phyloP scores from a whole-genome alignment of 108 stramenopile species.

The Poteriospumella lacustris region DNA sequence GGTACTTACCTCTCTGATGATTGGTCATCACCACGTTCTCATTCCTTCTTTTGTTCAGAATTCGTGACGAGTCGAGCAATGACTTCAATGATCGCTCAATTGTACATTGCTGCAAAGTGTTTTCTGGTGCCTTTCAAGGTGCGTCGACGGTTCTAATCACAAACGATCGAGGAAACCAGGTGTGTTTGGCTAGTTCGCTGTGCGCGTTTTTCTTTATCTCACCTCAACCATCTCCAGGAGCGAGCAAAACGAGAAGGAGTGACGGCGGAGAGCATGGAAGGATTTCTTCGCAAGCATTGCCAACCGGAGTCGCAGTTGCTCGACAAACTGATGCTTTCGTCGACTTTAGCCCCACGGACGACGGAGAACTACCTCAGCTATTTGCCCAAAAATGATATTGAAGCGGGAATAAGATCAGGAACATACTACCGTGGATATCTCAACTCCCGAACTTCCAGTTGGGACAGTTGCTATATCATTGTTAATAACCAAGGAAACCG shows the following conservation, averaged over 20 bases:
- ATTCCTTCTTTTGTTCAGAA: conserved; percentile 2
- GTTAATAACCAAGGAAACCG: background rate
- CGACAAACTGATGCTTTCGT: too few relatives aligned
- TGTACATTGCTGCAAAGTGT: conserved; percentile 41
- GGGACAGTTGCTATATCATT: background rate
- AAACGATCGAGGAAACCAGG: conserved; percentile 49
- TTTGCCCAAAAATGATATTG: background rate
- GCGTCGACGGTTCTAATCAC: conserved; percentile 41
- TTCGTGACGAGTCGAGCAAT: conserved; percentile 50
- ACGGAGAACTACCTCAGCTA: too few relatives aligned
- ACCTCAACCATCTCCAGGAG: background rate
- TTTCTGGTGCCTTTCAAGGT: conserved; percentile 8
- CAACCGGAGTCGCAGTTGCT: too few relatives aligned
- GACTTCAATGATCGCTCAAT: conserved; percentile 60
- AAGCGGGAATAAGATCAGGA: background rate
- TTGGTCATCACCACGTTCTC: background rate
- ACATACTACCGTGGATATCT: background rate
- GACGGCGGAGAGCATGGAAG: background rate
- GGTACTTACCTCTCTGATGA: background rate
- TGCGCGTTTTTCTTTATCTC: background rate
- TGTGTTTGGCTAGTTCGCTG: conserved; percentile 3
- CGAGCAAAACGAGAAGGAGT: background rate
- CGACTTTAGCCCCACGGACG: too few relatives aligned
- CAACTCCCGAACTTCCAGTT: background rate
- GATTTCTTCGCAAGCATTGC: background rate